phyloP scores from a whole-genome alignment of 1,284 basidiomycete genomes.

The Omphalotus olearius region DNA sequence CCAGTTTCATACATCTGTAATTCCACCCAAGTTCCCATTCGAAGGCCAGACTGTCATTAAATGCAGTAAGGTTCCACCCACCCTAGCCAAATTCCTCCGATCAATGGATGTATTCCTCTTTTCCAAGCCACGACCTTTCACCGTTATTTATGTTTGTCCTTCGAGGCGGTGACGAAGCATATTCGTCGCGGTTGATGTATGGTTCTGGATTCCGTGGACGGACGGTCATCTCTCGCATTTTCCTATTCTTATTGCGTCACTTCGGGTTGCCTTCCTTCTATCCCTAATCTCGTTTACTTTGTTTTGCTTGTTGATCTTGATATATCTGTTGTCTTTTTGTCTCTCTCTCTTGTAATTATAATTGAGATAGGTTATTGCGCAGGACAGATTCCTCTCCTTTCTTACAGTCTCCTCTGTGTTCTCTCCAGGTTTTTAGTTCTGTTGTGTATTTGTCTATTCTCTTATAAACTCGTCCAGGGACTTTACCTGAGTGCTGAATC shows the following conservation, averaged over 20 bases:
- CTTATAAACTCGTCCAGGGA: too few species aligned
- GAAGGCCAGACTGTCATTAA: neutral
- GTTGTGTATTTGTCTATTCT: too few species aligned
- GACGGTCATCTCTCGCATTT: conserved; percentile 12
- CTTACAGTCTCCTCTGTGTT: too few species aligned
- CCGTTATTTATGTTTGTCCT: neutral
- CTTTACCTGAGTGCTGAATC: too few species aligned
- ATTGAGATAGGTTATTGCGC: too few species aligned
- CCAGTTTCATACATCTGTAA: conserved; percentile 9
- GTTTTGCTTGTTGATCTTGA: conserved; percentile 9
- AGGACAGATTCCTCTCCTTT: too few species aligned
- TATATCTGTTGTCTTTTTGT: conserved; percentile 4
- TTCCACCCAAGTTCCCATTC: neutral
- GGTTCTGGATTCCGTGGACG: conserved; percentile 18
- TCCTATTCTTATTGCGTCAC: neutral
- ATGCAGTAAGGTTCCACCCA: conserved; percentile 3
- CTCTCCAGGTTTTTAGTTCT: too few species aligned
- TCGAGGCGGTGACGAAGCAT: neutral
- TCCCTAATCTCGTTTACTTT: conserved; percentile 3
- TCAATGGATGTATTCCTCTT: neutral
- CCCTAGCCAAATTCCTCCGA: conserved; percentile 1
- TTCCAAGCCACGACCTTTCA: neutral
- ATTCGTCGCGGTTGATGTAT: neutral
- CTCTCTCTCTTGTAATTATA: conserved; percentile 15
- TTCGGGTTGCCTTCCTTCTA: neutral